Base-by-base conservation (phyloP, 805 yeast genomes). In the Saturnispora kantuleensis region DNA sequence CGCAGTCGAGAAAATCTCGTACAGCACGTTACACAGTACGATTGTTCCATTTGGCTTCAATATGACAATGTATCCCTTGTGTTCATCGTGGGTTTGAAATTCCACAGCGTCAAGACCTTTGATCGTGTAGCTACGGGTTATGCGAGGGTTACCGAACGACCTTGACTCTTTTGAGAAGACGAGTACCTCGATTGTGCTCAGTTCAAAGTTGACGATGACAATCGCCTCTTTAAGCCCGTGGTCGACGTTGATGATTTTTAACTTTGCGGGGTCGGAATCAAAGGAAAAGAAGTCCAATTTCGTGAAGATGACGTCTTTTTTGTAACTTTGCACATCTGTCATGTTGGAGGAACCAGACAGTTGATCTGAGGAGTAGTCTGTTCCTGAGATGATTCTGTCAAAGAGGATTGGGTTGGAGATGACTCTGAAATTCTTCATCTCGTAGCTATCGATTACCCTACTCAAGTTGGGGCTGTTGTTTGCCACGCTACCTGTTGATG, bases 301-400 rank as follows among this genome's bases (percentile, higher is more conserved):
- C 0, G 88, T 77, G 48, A 85, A 63, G n/a, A 81, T 79, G 54
- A 81, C 71, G 57, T 86, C 95, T 52, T 82, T 84, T 34, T 77
- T 64, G 17, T 76, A 58, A 4, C 58, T 51, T 5, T 65, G 57
- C 5, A 60, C 50, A 31, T 69, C 77, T 15, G 36, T 10, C 17
- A 32, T 17, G 28, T 31, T 42, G 3, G 35, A 5, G 50, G 28
- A 6, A 21, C 35, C 33, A 8, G 41, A 29, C 4, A 30, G 11
- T 10, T 59, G 46, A 21, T 64, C 66, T 2, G 58, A 50, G n/a
- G 50, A 52, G 7, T 49, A 42, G 18, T 64, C 67, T 13, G 55
- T 56, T 50, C 63, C 70, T 0, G 74, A 68, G 1, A 71, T 66
- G 73, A 71, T 63, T 56, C 76, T 57, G 51, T 70, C 73, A 49